phyloP scores from a whole-genome alignment of 306 rosid species.

The Hippophae gyantsensis region DNA sequence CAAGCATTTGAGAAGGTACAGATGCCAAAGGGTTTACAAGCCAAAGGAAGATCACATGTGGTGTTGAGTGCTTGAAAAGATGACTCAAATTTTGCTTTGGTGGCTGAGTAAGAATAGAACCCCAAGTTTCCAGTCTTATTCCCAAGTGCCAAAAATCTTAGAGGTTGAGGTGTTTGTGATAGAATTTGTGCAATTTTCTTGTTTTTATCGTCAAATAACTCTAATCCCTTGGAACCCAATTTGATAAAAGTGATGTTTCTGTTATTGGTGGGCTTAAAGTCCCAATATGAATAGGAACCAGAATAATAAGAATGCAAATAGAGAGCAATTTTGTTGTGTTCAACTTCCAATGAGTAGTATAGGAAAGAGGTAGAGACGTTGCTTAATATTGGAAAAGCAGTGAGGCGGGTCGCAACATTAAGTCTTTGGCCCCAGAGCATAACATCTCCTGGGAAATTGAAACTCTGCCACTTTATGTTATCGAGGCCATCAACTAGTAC shows the following conservation, averaged over 20 bases:
- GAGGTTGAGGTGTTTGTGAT: slow-evolving; percentile 27
- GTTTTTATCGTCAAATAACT: slow-evolving; percentile 35
- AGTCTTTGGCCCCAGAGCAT: slow-evolving; percentile 82
- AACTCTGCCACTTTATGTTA: slow-evolving; percentile 77
- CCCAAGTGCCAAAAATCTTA: slow-evolving; percentile 61
- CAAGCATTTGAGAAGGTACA: slow-evolving; percentile 74
- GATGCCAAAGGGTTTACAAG: slow-evolving; percentile 68
- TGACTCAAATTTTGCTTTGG: slow-evolving; percentile 47
- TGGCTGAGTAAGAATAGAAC: slow-evolving; percentile 52
- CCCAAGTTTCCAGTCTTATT: slow-evolving; percentile 76
- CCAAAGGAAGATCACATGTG: slow-evolving; percentile 79
- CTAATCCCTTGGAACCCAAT: slow-evolving; percentile 50
- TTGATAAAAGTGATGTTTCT: slow-evolving; percentile 51
- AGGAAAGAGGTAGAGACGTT: slow-evolving; percentile 27
- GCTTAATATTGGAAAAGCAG: slow-evolving; percentile 31
- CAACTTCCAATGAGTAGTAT: slow-evolving; percentile 64
- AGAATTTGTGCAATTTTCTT: slow-evolving; percentile 75
- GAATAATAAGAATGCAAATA: slow-evolving; percentile 41
- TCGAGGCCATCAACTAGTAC: slow-evolving; percentile 52
- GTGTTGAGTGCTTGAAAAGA: slow-evolving; percentile 69
- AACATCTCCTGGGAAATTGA: slow-evolving; percentile 82
- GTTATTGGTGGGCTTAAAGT: slow-evolving; percentile 59
- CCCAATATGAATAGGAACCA: slow-evolving; percentile 74
- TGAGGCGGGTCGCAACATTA: slow-evolving; percentile 61
- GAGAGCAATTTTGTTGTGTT: slow-evolving; percentile 47